Evolutionary conservation across 768 basidiomycete species (phyloP).

Genomic region (Coprinopsis marcescibilis): DNA sequence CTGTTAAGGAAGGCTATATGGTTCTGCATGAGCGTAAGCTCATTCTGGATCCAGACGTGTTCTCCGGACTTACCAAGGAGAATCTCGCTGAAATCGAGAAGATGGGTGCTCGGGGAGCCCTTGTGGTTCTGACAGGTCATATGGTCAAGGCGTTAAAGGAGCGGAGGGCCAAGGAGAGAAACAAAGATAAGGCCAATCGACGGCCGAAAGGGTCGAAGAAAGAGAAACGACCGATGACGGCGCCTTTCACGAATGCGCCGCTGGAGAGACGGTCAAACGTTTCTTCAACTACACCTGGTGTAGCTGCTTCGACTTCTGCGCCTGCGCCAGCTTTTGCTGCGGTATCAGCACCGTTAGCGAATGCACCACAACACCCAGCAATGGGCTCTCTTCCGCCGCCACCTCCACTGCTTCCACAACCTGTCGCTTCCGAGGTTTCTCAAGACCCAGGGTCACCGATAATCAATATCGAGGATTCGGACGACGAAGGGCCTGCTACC

Average conservation of each 20-base stretch:
- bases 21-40: constrained; percentile 80
- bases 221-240: constrained; percentile 10
- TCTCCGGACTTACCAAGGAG: constrained; percentile 67
- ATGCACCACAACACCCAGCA: constrained; percentile 4
- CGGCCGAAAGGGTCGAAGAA: constrained; percentile 24
- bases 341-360: too few relatives aligned
- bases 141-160: constrained; percentile 85
- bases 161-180: constrained; percentile 42
- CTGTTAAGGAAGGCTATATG: constrained; percentile 56
- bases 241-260: constrained; percentile 45
- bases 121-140: constrained; percentile 76
- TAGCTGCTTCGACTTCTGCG: background rate
- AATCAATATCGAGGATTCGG: constrained; percentile 57
- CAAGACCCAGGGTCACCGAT: constrained; percentile 45
- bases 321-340: constrained; percentile 8
- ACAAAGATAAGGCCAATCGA: constrained; percentile 33
- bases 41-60: constrained; percentile 80
- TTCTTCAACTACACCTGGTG: constrained; percentile 3
- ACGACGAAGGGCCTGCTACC: constrained; percentile 45
- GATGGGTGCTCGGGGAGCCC: constrained; percentile 76
- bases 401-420: constrained; percentile 27
- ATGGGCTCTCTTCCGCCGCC: constrained; percentile 3
- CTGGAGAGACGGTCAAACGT: constrained; percentile 19
- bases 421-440: background rate
- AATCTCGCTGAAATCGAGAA: constrained; percentile 72